These are phyloP conservation scores for Mucor lusitanicus DNA, from an alignment of 371 early-diverging fungal genomes.

Conservation along the genomic window DNA sequence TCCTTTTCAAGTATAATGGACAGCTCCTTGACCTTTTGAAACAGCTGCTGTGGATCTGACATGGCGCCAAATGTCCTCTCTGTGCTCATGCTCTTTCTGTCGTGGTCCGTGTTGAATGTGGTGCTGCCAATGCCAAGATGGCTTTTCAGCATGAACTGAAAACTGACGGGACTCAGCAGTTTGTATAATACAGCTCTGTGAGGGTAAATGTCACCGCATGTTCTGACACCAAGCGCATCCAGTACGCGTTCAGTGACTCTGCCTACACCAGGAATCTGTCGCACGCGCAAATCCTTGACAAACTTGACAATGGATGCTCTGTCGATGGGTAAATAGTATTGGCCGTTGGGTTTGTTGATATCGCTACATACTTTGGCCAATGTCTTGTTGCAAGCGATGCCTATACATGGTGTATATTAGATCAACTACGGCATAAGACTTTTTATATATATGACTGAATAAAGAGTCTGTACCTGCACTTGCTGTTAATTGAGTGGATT, in stretches of 20 bases:
- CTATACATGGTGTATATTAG: slow-evolving; percentile 13
- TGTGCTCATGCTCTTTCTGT: slow-evolving; percentile 45
- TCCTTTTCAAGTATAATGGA: slow-evolving; percentile 33
- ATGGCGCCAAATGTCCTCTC: slow-evolving; percentile 47
- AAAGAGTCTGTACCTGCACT: slow-evolving; percentile 51
- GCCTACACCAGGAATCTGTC: slow-evolving; percentile 51
- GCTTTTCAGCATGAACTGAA: slow-evolving; percentile 37
- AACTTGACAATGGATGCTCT: slow-evolving; percentile 29
- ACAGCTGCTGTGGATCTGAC: slow-evolving; percentile 26
- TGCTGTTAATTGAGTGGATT: slow-evolving; percentile 57
- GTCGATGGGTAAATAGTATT: slow-evolving; percentile 40
- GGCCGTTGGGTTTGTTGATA: slow-evolving; percentile 73
- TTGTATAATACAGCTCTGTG: slow-evolving; percentile 44
- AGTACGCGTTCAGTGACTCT: slow-evolving; percentile 51
- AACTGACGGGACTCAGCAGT: slow-evolving; percentile 42
- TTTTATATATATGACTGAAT: neutral
- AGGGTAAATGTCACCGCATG: slow-evolving; percentile 40
- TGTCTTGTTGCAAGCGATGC: slow-evolving; percentile 64
- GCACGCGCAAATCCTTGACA: slow-evolving; percentile 28
- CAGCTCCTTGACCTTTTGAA: slow-evolving; percentile 41
- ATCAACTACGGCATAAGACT: neutral
- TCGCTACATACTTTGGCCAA: slow-evolving; percentile 65
- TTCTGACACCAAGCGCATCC: slow-evolving; percentile 36
- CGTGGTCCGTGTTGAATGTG: slow-evolving; percentile 19
- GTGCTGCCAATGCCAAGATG: slow-evolving; percentile 45